phyloP scores from a whole-genome alignment of 1,284 basidiomycete genomes.

The Rhodofomes roseus region DNA sequence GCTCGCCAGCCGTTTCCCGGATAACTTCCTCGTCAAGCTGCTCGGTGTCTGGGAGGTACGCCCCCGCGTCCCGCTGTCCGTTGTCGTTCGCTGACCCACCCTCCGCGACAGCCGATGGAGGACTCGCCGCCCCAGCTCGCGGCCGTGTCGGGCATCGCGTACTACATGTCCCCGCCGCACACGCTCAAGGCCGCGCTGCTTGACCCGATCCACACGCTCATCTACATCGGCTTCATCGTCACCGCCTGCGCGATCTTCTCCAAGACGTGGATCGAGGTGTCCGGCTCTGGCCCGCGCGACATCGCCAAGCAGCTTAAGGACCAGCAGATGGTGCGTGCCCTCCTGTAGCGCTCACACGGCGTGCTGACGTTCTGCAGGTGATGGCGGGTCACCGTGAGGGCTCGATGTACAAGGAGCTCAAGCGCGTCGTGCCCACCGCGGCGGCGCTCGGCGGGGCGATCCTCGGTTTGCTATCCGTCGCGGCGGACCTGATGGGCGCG shows the following conservation, averaged over 20 bases:
- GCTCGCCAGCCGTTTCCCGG: slow-evolving; percentile 88
- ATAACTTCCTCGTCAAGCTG: slow-evolving; percentile 86
- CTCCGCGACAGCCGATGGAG: slow-evolving; percentile 68
- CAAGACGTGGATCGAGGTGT: slow-evolving; percentile 99
- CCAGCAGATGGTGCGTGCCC: slow-evolving; percentile 78
- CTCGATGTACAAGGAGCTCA: slow-evolving; percentile 98
- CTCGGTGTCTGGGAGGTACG: slow-evolving; percentile 94
- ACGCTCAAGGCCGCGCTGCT: slow-evolving; percentile 83
- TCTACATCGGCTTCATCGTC: slow-evolving; percentile 93
- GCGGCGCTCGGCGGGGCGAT: slow-evolving; percentile 97
- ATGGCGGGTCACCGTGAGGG: slow-evolving; percentile 98
- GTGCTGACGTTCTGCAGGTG: slow-evolving; percentile 43
- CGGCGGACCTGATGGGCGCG: slow-evolving; percentile 95
- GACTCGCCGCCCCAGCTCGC: slow-evolving; percentile 91
- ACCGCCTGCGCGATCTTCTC: slow-evolving; percentile 96
- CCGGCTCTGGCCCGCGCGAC: slow-evolving; percentile 91
- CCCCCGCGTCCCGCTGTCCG: background rate
- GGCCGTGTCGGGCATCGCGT: slow-evolving; percentile 90
- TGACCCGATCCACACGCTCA: slow-evolving; percentile 90
- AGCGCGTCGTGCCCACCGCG: slow-evolving; percentile 95
- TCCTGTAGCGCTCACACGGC: background rate
- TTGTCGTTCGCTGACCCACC: slow-evolving; percentile 1
- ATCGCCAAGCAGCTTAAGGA: slow-evolving; percentile 99
- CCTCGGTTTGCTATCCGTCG: slow-evolving; percentile 90
- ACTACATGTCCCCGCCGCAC: slow-evolving; percentile 97